Percentiles rank a stretch among this genome's conserved stretches.
phyloP scores from a whole-genome alignment of 371 early-diverging fungal genomes.

The Mortierella sp. region DNA sequence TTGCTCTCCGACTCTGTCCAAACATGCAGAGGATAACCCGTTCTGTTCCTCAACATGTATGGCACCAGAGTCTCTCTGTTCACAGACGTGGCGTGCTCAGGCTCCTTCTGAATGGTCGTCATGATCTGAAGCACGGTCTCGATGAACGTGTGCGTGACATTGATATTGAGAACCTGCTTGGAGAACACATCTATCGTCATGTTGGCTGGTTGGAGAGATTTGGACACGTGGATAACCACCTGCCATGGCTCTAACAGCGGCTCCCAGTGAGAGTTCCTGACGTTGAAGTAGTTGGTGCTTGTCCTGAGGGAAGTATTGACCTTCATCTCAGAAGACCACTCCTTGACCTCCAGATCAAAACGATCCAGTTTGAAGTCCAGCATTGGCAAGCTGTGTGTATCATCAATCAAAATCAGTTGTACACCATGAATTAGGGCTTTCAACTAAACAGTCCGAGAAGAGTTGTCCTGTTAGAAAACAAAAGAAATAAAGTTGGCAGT shows the following conservation, averaged over 20 bases:
- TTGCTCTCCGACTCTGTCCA: conserved; percentile 80
- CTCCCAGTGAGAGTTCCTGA: conserved; percentile 98
- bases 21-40: conserved; percentile 89
- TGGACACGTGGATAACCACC: conserved; percentile 64
- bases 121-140: conserved; percentile 80
- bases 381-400: conserved; percentile 91
- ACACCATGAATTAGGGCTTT: conserved; percentile 77
- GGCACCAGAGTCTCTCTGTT: conserved; percentile 69
- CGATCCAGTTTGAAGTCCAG: conserved; percentile 85
- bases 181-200: conserved; percentile 75
- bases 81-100: conserved; percentile 43
- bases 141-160: conserved; percentile 89
- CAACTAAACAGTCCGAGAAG: conserved; percentile 38
- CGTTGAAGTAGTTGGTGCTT: conserved; percentile 91
- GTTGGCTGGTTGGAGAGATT: conserved; percentile 47
- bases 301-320: conserved; percentile 77
- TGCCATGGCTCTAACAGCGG: conserved; percentile 95
- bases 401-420: conserved; percentile 91
- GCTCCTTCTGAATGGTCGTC: conserved; percentile 65
- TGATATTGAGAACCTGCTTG: conserved; percentile 84
- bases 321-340: conserved; percentile 89
- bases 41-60: conserved; percentile 87
- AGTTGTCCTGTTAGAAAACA: not conserved
- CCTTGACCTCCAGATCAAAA: conserved; percentile 79
- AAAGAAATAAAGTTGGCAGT: too few species aligned